phyloP scores from a whole-genome alignment of 306 rosid species.

The Cucurbita argyrosperma region DNA sequence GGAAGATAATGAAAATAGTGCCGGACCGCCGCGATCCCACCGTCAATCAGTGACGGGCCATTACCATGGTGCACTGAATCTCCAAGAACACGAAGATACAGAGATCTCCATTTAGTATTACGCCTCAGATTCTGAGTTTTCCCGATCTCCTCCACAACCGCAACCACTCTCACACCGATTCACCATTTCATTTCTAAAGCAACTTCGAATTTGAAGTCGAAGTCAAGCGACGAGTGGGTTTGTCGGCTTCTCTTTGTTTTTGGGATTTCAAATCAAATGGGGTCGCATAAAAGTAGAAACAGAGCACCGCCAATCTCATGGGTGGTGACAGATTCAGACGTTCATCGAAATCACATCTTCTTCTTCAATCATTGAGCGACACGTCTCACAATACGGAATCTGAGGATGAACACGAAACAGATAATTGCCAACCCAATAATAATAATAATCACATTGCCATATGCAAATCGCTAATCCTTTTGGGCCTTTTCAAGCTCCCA shows the following conservation, averaged over 20 bases:
- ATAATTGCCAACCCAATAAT: not conserved
- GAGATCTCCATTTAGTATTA: not conserved
- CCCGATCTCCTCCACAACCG: not conserved
- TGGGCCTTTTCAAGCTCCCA: not conserved
- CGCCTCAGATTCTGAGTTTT: not conserved
- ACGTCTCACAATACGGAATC: not conserved
- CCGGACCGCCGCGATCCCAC: not conserved
- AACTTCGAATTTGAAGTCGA: not conserved
- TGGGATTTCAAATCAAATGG: not conserved
- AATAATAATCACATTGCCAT: not conserved
- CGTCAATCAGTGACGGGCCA: not conserved
- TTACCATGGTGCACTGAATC: not conserved
- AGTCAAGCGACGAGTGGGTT: not conserved
- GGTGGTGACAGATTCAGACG: not conserved
- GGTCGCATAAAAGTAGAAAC: not conserved
- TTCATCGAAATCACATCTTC: not conserved
- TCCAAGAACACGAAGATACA: not conserved
- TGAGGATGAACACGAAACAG: not conserved
- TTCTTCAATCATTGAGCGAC: not conserved
- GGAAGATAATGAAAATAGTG: not conserved
- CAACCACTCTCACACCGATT: not conserved
- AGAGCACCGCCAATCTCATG: not conserved
- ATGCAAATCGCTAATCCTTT: not conserved
- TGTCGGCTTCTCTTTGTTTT: not conserved
- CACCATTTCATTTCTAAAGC: not conserved